Evolutionary conservation across 1,284 basidiomycete species (phyloP).

Genomic region (Heterobasidion occidentale): DNA sequence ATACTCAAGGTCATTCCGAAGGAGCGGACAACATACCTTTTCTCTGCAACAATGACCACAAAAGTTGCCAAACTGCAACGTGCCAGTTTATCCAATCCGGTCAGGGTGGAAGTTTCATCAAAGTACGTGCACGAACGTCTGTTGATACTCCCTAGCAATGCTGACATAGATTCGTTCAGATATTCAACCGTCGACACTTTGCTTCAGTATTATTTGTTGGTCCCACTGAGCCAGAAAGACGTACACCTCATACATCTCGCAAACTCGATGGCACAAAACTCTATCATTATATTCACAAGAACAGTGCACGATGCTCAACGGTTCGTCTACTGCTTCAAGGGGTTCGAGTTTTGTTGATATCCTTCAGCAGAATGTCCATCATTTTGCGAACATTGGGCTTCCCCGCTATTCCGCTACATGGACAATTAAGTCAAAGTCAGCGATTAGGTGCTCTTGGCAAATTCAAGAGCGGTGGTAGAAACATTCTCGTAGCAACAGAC

Average conservation of each 20-base stretch:
- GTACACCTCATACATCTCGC: slow-evolving; percentile 86
- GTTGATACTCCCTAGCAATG: neutral
- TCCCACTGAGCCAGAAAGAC: slow-evolving; percentile 92
- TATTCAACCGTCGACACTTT: slow-evolving; percentile 97
- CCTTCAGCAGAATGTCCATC: slow-evolving; percentile 63
- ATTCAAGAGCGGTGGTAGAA: slow-evolving; percentile 93
- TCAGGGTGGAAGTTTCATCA: slow-evolving; percentile 90
- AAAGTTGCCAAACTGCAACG: slow-evolving; percentile 97
- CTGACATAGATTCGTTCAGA: slow-evolving; percentile 34
- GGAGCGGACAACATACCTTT: slow-evolving; percentile 93
- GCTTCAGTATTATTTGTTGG: slow-evolving; percentile 93
- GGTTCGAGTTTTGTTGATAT: neutral
- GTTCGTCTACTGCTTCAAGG: slow-evolving; percentile 26
- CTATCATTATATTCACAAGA: slow-evolving; percentile 93
- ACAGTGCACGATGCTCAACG: slow-evolving; percentile 93
- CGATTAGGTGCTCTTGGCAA: slow-evolving; percentile 93
- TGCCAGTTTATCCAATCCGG: slow-evolving; percentile 91
- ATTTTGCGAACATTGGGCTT: slow-evolving; percentile 90
- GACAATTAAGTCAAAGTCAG: slow-evolving; percentile 91
- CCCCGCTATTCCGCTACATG: slow-evolving; percentile 93
- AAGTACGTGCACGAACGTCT: slow-evolving; percentile 53
- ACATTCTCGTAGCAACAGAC: slow-evolving; percentile 92
- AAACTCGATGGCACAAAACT: slow-evolving; percentile 87
- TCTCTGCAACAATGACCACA: slow-evolving; percentile 99
- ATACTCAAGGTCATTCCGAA: slow-evolving; percentile 94